Percentiles rank a stretch among this genome's conserved stretches.
Evolutionary conservation across 2,329 filamentous ascomycete species (phyloP).

Genomic region (Aurifilum marmelostoma): DNA sequence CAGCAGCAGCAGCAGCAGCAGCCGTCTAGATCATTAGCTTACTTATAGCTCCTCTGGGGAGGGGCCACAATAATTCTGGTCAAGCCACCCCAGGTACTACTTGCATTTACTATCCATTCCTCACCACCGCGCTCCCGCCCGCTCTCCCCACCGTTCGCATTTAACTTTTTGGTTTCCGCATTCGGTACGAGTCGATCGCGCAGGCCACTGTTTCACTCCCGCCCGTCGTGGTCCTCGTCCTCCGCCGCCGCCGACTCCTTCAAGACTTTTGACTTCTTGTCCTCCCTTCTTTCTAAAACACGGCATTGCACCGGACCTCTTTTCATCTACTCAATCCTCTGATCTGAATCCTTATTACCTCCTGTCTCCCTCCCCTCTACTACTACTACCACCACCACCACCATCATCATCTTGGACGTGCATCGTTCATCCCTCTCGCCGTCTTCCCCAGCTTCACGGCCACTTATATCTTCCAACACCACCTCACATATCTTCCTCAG

Average conservation of each 20-base stretch:
- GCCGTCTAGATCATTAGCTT: not conserved
- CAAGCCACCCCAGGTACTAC: not conserved
- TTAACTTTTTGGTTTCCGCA: slow-evolving; percentile 5
- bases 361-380: no score
- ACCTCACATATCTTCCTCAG: not conserved
- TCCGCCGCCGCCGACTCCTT: no score
- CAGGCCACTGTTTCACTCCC: slow-evolving; percentile 11
- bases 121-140: not conserved
- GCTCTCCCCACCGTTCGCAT: slow-evolving; percentile 5
- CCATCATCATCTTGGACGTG: no score
- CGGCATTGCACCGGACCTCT: no score
- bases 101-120: not conserved
- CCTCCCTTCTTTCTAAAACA: not conserved
- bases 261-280: not conserved
- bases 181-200: slow-evolving; percentile 4
- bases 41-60: no score
- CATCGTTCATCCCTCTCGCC: not conserved
- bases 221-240: not conserved
- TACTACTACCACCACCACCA: no score
- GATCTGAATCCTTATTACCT: not conserved
- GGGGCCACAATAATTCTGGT: not conserved
- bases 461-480: not conserved
- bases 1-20: not conserved
- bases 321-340: not conserved
- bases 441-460: not conserved